Percentiles rank a stretch among this genome's conserved stretches.
Evolutionary conservation across 2,329 filamentous ascomycete genomes (phyloP).

Genomic region (Neoscytalidium dimidiatum): DNA sequence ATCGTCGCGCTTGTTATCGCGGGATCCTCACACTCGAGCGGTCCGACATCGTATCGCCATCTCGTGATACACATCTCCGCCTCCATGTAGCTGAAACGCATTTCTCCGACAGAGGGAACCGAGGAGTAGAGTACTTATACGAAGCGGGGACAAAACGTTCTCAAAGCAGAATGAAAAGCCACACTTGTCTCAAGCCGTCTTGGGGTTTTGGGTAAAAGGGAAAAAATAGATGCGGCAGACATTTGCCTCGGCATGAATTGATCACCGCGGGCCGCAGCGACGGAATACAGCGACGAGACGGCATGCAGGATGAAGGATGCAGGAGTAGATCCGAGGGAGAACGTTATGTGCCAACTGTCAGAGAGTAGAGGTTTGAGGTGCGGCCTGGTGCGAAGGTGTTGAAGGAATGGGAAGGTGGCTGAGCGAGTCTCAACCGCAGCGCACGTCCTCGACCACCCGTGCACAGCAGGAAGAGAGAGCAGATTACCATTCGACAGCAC

Average conservation of each 20-base stretch:
- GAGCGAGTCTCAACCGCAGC: no score
- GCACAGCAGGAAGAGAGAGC: no score
- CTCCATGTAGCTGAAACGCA: neutral
- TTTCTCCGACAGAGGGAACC: neutral
- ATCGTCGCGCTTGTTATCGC: no score
- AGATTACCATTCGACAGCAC: neutral
- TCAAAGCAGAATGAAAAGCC: neutral
- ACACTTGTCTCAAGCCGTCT: neutral
- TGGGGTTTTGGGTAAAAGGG: neutral
- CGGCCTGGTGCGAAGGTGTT: neutral
- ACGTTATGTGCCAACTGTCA: no score
- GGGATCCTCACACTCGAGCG: neutral
- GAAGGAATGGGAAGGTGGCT: neutral
- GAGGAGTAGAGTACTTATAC: neutral
- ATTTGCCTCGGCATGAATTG: neutral
- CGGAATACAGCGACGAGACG: neutral
- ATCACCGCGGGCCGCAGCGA: neutral
- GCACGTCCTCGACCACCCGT: neutral
- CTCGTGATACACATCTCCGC: neutral
- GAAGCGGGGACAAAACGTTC: neutral
- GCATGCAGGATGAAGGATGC: neutral
- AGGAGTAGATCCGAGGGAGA: neutral
- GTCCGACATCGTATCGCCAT: neutral
- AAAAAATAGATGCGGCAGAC: neutral
- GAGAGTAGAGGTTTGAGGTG: neutral